These are phyloP conservation scores for Mercurialis annua DNA, from an alignment of 345 rosid genomes.

Conservation along the genomic window DNA sequence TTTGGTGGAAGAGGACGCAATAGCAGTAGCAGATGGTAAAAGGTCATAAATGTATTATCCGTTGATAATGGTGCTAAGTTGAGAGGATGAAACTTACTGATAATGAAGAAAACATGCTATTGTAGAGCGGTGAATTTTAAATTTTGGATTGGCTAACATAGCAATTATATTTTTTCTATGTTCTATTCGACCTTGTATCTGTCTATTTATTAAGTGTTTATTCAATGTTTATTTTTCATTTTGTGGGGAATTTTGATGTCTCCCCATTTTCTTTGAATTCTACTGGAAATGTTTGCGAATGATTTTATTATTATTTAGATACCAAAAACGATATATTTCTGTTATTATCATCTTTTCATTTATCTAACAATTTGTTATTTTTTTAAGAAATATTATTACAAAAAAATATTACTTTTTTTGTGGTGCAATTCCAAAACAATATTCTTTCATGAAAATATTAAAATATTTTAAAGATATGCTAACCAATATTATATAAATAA, in stretches of 20 bases:
- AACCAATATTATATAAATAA: too few relatives aligned
- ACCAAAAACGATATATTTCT: not conserved
- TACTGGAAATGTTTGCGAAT: not conserved
- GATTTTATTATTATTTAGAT: not conserved
- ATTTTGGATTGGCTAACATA: not conserved
- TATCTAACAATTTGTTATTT: too few relatives aligned
- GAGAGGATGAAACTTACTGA: not conserved
- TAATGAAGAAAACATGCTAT: slow-evolving; percentile 9
- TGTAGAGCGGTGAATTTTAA: not conserved
- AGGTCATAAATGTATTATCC: not conserved
- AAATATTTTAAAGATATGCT: too few relatives aligned
- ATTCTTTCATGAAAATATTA: too few relatives aligned
- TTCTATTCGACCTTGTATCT: not conserved
- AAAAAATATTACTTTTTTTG: too few relatives aligned
- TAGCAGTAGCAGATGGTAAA: slow-evolving; percentile 36
- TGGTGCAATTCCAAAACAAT: too few relatives aligned
- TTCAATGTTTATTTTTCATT: not conserved
- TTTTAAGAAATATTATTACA: too few relatives aligned
- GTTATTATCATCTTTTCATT: too few relatives aligned
- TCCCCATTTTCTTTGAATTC: slow-evolving; percentile 6
- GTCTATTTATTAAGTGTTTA: not conserved
- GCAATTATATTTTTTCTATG: not conserved
- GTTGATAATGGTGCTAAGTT: not conserved
- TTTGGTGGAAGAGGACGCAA: slow-evolving; percentile 37
- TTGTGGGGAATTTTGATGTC: slow-evolving; percentile 12